Conservation (phyloP, 495 filamentous ascomycete species). For the Penicillium salamii region DNA sequence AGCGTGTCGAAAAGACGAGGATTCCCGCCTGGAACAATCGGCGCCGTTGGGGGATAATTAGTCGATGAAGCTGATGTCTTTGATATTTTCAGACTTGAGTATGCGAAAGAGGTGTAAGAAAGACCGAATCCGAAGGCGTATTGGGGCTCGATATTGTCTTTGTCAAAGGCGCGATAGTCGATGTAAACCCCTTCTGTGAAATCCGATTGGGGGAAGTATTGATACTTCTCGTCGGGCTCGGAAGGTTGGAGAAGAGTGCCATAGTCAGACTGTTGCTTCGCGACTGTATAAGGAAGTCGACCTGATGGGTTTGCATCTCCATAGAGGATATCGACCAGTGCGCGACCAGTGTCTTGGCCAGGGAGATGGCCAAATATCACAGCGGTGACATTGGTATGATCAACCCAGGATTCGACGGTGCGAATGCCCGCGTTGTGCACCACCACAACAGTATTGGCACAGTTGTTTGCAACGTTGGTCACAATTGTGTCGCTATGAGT, state of each 20-base stretch:
- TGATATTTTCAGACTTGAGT: slow-evolving; percentile 28
- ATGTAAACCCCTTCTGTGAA: slow-evolving; percentile 63
- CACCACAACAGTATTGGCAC: slow-evolving; percentile 47
- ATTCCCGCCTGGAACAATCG: slow-evolving; percentile 55
- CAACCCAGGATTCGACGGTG: slow-evolving; percentile 40
- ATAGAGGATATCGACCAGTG: slow-evolving; percentile 67
- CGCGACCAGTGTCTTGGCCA: slow-evolving; percentile 70
- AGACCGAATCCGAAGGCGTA: slow-evolving; percentile 70
- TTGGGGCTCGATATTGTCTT: slow-evolving; percentile 50
- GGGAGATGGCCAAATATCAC: slow-evolving; percentile 70
- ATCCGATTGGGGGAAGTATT: slow-evolving; percentile 61
- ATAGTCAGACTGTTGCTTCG: slow-evolving; percentile 60
- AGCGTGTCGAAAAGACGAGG: slow-evolving; percentile 57
- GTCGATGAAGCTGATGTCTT: not conserved
- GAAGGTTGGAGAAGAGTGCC: slow-evolving; percentile 56
- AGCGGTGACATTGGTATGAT: slow-evolving; percentile 58
- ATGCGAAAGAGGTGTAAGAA: slow-evolving; percentile 62
- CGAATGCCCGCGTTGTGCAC: slow-evolving; percentile 43
- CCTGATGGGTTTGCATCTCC: slow-evolving; percentile 68
- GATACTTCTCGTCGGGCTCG: slow-evolving; percentile 44
- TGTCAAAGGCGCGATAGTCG: slow-evolving; percentile 67
- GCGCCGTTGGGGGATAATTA: slow-evolving; percentile 4
- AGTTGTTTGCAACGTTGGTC: slow-evolving; percentile 47
- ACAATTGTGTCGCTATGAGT: slow-evolving; percentile 44
- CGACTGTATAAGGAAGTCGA: slow-evolving; percentile 72